Conservation (phyloP, 2,329 filamentous ascomycete species). For the Cladobotryum protrusum region DNA sequence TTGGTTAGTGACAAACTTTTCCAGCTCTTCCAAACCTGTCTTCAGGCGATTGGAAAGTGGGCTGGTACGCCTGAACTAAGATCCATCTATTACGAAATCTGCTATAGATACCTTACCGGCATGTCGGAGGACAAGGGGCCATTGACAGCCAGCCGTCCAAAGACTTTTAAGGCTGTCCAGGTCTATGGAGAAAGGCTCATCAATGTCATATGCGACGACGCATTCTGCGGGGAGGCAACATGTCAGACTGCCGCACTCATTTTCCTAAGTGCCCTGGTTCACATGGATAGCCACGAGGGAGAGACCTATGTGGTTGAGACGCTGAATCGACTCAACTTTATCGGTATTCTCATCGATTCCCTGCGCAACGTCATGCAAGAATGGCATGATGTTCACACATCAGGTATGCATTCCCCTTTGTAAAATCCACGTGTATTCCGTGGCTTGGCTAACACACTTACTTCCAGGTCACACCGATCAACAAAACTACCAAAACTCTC, state of each 20-base stretch:
- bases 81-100: slow-evolving; percentile 85
- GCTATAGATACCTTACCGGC: slow-evolving; percentile 74
- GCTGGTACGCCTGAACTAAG: slow-evolving; percentile 66
- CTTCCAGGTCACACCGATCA: slow-evolving; percentile 34
- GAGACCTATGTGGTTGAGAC: slow-evolving; percentile 71
- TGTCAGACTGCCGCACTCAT: slow-evolving; percentile 83
- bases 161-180: slow-evolving; percentile 67
- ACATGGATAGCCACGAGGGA: slow-evolving; percentile 64
- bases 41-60: slow-evolving; percentile 71
- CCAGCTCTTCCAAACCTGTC: slow-evolving; percentile 81
- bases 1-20: slow-evolving; percentile 83
- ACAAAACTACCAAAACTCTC: slow-evolving; percentile 57
- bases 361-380: slow-evolving; percentile 72
- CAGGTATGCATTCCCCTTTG: slow-evolving; percentile 37
- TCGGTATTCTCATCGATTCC: slow-evolving; percentile 83
- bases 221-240: slow-evolving; percentile 72
- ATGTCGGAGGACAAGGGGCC: slow-evolving; percentile 50
- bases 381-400: slow-evolving; percentile 50
- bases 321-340: slow-evolving; percentile 81
- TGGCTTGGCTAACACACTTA: neutral
- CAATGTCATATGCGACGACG: slow-evolving; percentile 87
- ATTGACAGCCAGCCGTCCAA: slow-evolving; percentile 40
- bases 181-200: slow-evolving; percentile 70
- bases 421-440: neutral
- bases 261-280: slow-evolving; percentile 71